Percentiles rank a stretch among this genome's conserved stretches.
Conservation (phyloP, 1,284 basidiomycete species). For the Phenoliferia sp. region DNA sequence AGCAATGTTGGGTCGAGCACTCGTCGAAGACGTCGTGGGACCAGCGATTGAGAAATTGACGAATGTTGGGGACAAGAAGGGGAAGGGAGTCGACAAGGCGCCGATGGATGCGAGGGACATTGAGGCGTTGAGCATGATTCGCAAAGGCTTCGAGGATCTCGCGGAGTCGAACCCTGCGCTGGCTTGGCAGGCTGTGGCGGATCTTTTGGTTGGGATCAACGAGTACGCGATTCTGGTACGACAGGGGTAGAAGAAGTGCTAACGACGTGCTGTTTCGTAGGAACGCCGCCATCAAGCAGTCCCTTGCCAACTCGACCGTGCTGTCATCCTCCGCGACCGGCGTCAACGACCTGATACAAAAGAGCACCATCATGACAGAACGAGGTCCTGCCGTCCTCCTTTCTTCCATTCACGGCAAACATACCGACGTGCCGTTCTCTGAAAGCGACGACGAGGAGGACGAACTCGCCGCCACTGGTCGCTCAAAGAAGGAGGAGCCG, state of each 20-base stretch:
- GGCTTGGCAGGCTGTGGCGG: conserved; percentile 78
- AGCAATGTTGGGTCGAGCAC: conserved; percentile 60
- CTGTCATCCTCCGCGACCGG: conserved; percentile 1
- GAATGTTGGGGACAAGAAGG: background rate
- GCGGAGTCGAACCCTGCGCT: conserved; percentile 73
- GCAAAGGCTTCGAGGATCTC: conserved; percentile 79
- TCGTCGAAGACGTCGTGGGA: conserved; percentile 75
- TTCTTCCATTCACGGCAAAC: background rate
- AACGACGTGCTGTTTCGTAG: conserved; percentile 44
- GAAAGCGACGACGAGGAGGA: conserved; percentile 59
- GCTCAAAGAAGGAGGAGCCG: conserved; percentile 31
- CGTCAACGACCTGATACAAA: background rate
- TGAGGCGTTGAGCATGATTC: conserved; percentile 82
- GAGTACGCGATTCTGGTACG: conserved; percentile 54
- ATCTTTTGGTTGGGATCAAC: conserved; percentile 84
- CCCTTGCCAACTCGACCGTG: conserved; percentile 55
- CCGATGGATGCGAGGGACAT: conserved; percentile 75
- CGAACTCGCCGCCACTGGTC: background rate
- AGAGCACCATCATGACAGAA: conserved; percentile 18
- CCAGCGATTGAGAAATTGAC: conserved; percentile 58
- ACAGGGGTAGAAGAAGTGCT: background rate
- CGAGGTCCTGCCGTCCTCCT: conserved; percentile 26
- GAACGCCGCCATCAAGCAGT: conserved; percentile 62
- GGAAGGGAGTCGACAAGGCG: conserved; percentile 50
- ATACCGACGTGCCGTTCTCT: background rate